Conservation (phyloP, 768 basidiomycete genomes). For the Leccinum imitatum region DNA sequence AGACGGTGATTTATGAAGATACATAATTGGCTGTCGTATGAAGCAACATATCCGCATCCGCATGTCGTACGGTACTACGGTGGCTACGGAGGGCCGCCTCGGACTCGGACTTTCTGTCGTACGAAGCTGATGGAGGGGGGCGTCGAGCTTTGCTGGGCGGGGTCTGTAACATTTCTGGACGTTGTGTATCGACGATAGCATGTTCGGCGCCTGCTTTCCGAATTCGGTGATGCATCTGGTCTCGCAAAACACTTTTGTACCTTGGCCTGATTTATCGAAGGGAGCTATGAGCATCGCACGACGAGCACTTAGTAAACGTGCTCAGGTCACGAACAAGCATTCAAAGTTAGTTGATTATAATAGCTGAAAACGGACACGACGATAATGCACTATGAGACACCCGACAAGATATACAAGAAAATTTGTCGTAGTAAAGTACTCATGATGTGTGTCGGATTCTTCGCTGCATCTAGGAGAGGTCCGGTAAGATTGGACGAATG, state of each 20-base stretch:
- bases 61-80: neutral
- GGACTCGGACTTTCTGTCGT: neutral
- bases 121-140: neutral
- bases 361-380: neutral
- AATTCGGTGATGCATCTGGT: neutral
- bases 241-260: neutral
- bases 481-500: conserved; percentile 4
- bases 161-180: neutral
- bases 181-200: neutral
- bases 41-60: too few species aligned
- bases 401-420: neutral
- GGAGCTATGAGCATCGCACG: neutral
- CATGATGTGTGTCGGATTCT: neutral
- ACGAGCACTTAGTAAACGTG: neutral
- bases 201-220: neutral
- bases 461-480: conserved; percentile 1
- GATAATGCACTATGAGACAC: neutral
- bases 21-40: conserved; percentile 59
- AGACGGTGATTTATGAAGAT: too few species aligned
- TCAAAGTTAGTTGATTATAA: neutral
- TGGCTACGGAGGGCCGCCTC: neutral
- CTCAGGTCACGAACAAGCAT: neutral
- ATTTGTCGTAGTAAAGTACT: neutral
- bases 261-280: neutral
- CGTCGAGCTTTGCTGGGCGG: neutral